A percentile compares a stretch with the other conserved stretches of the same genome.
Evolutionary conservation across 1,139 yeast genomes (phyloP).

Genomic region (Zygotorulaspora mrakii): DNA sequence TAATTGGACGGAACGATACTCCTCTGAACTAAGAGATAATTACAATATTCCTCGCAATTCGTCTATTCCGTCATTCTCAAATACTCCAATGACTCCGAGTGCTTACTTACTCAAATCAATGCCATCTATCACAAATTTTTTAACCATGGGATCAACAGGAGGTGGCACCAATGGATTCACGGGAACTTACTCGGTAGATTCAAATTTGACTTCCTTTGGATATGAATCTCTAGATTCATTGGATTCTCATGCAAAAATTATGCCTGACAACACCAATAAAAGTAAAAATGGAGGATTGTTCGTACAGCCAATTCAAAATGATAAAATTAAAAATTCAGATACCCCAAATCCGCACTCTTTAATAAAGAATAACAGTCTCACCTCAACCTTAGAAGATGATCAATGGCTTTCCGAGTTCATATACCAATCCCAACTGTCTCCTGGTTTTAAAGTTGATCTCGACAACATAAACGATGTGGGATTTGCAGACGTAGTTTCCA

Average conservation of each 20-base stretch:
- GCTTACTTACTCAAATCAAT: conserved; percentile 16
- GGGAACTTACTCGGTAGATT: conserved; percentile 16
- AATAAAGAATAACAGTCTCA: not conserved
- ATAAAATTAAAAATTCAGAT: not conserved
- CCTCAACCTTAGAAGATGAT: conserved; percentile 32
- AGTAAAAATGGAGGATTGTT: not conserved
- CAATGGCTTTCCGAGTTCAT: conserved; percentile 70
- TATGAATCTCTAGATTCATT: conserved; percentile 15
- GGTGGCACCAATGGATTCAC: conserved; percentile 34
- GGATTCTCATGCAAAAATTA: conserved; percentile 2
- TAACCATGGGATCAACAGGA: conserved; percentile 36
- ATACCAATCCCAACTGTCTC: conserved; percentile 53
- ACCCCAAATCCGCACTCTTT: not conserved
- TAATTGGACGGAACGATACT: not conserved
- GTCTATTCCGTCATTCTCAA: conserved; percentile 1
- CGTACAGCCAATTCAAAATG: not conserved
- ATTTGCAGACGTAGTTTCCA: conserved; percentile 20
- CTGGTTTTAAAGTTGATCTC: conserved; percentile 38
- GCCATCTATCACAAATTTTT: conserved; percentile 27
- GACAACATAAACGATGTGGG: conserved; percentile 56
- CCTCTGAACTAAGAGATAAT: conserved; percentile 3
- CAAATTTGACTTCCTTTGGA: conserved; percentile 27
- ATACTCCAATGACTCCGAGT: conserved; percentile 16
- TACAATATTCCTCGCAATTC: not conserved
- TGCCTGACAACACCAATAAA: not conserved